phyloP scores from a whole-genome alignment of 164 flowering plant genomes.

The Vitis labrusca region DNA sequence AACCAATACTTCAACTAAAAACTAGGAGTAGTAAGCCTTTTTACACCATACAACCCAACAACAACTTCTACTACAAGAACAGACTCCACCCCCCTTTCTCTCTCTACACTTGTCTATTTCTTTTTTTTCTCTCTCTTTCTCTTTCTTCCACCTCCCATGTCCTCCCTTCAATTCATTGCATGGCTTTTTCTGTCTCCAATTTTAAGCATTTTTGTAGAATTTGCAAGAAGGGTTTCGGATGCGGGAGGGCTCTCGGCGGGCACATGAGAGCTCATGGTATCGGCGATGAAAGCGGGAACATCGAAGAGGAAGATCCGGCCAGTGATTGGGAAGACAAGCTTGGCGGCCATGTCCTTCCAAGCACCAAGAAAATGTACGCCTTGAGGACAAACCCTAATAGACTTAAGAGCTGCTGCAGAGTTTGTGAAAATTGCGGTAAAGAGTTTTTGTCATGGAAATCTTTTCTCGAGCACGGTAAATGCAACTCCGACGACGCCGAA shows the following conservation, averaged over 20 bases:
- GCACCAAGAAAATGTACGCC: slow-evolving; percentile 66
- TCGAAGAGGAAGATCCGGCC: slow-evolving; percentile 59
- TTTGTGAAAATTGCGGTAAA: slow-evolving; percentile 84
- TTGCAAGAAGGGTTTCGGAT: slow-evolving; percentile 89
- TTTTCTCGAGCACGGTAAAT: slow-evolving; percentile 86
- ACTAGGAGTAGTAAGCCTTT: slow-evolving; percentile 25
- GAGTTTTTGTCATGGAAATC: slow-evolving; percentile 91
- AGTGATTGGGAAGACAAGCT: slow-evolving; percentile 61
- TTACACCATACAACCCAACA: slow-evolving; percentile 22
- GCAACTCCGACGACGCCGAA: slow-evolving; percentile 54
- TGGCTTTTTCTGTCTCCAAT: slow-evolving; percentile 42
- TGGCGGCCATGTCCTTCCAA: slow-evolving; percentile 30
- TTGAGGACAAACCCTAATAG: slow-evolving; percentile 81
- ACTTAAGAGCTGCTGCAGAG: slow-evolving; percentile 56
- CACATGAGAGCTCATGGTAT: slow-evolving; percentile 99
- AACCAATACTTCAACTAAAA: slow-evolving; percentile 25
- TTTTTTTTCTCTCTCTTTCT: background rate
- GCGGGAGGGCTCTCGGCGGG: slow-evolving; percentile 95
- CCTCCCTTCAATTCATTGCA: background rate
- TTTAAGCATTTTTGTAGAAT: slow-evolving; percentile 80
- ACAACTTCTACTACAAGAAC: slow-evolving; percentile 23
- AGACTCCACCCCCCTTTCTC: slow-evolving; percentile 1
- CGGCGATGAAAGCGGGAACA: slow-evolving; percentile 54
- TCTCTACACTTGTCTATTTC: slow-evolving; percentile 3
- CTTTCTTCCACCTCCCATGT: background rate